phyloP scores from a whole-genome alignment of 140 eudicot genomes.

The Oenanthe javanica region DNA sequence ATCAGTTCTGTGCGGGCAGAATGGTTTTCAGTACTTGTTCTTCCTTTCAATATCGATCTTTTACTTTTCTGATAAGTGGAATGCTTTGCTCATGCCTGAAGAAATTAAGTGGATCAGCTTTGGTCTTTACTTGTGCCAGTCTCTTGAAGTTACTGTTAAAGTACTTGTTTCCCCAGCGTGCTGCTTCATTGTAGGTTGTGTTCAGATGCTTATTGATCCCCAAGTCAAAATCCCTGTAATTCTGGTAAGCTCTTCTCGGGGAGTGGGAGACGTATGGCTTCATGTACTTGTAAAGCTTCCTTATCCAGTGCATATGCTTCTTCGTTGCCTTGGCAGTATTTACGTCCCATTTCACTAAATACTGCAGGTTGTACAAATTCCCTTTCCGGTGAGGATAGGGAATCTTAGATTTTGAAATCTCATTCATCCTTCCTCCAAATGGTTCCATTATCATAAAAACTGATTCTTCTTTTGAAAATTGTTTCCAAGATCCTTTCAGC shows the following conservation, averaged over 20 bases:
- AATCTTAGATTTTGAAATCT: neutral
- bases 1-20: no score
- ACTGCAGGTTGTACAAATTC: neutral
- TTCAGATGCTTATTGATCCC: conserved; percentile 19
- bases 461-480: conserved; percentile 9
- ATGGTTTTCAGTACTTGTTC: neutral
- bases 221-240: conserved; percentile 37
- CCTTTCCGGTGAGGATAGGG: conserved; percentile 3
- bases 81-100: conserved; percentile 25
- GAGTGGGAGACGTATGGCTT: conserved; percentile 11
- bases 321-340: neutral
- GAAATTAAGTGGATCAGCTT: conserved; percentile 17
- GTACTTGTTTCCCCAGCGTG: conserved; percentile 50
- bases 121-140: conserved; percentile 14
- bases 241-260: conserved; percentile 31
- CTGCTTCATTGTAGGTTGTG: conserved; percentile 35
- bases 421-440: conserved; percentile 3
- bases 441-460: neutral
- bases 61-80: neutral
- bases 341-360: neutral
- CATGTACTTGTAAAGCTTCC: neutral
- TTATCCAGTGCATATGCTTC: neutral
- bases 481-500: conserved; percentile 10
- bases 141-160: conserved; percentile 48
- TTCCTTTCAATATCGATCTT: neutral